Percentiles rank a stretch among this genome's conserved stretches.
phyloP scores from a whole-genome alignment of 495 filamentous ascomycete species.

The Penicillium paradoxum region DNA sequence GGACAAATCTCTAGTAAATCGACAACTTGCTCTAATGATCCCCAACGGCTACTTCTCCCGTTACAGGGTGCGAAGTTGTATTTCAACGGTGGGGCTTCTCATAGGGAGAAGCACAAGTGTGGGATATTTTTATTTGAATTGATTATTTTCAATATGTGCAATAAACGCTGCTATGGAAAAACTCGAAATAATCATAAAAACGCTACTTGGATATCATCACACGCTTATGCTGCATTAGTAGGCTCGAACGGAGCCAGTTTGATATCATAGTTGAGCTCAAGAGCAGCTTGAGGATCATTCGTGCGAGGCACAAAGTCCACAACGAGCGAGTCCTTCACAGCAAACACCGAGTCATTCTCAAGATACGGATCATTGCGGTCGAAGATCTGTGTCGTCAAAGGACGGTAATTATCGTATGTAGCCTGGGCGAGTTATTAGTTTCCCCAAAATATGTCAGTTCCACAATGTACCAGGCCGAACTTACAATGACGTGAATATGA shows the following conservation, averaged over 20 bases:
- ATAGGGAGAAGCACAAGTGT: background rate
- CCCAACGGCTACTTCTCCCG: too few relatives aligned
- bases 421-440: constrained; percentile 28
- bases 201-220: too few relatives aligned
- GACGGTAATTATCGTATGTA: constrained; percentile 44
- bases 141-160: constrained; percentile 1
- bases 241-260: constrained; percentile 27
- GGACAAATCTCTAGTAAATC: too few relatives aligned
- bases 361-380: constrained; percentile 60
- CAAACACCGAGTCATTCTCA: constrained; percentile 66
- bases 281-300: constrained; percentile 57
- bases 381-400: constrained; percentile 70
- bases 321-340: constrained; percentile 69
- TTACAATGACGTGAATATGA: constrained; percentile 79
- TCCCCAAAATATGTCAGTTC: constrained; percentile 5
- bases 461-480: constrained; percentile 9
- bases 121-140: background rate
- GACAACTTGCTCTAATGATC: too few relatives aligned
- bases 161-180: background rate
- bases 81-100: background rate
- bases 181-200: background rate
- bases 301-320: constrained; percentile 59
- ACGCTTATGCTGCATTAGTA: constrained; percentile 6
- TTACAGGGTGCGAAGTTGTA: too few relatives aligned
- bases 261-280: constrained; percentile 59